A percentile compares a stretch with the other conserved stretches of the same genome.
Conservation (phyloP, 345 rosid species). For the Salix suchowensis region DNA sequence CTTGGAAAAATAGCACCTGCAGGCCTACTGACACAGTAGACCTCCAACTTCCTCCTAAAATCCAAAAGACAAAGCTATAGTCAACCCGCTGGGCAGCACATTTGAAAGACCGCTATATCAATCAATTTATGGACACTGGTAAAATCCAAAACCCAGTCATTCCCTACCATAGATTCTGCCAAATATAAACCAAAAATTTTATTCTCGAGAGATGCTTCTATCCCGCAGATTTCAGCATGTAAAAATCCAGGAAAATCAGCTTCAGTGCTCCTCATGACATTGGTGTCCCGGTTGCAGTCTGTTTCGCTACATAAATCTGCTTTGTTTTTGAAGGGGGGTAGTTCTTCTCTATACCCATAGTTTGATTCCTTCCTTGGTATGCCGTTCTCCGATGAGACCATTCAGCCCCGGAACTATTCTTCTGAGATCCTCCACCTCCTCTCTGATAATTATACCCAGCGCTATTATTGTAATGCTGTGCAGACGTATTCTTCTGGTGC, state of each 20-base stretch:
- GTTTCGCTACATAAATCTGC: conserved; percentile 96
- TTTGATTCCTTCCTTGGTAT: conserved; percentile 71
- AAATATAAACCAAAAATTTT: conserved; percentile 1
- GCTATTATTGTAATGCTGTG: conserved; percentile 39
- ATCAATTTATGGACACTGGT: not conserved
- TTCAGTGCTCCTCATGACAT: conserved; percentile 9
- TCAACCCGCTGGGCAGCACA: conserved; percentile 3
- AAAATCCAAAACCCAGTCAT: not conserved
- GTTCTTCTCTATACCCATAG: conserved; percentile 54
- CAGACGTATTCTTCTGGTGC: conserved; percentile 45
- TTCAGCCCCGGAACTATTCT: conserved; percentile 40
- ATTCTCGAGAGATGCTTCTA: not conserved
- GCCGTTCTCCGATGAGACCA: conserved; percentile 63
- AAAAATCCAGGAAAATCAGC: not conserved
- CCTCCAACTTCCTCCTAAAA: not conserved
- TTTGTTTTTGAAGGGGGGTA: conserved; percentile 58
- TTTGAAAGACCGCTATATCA: not conserved
- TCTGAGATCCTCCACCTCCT: conserved; percentile 38
- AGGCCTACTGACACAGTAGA: not conserved
- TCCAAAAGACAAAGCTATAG: not conserved
- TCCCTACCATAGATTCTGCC: not conserved
- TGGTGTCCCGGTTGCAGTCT: conserved; percentile 42
- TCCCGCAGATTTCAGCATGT: not conserved
- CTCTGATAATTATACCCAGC: conserved; percentile 44
- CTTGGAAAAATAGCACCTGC: not conserved